Conservation (phyloP, 805 yeast genomes). For the Pichia cabralensis region DNA sequence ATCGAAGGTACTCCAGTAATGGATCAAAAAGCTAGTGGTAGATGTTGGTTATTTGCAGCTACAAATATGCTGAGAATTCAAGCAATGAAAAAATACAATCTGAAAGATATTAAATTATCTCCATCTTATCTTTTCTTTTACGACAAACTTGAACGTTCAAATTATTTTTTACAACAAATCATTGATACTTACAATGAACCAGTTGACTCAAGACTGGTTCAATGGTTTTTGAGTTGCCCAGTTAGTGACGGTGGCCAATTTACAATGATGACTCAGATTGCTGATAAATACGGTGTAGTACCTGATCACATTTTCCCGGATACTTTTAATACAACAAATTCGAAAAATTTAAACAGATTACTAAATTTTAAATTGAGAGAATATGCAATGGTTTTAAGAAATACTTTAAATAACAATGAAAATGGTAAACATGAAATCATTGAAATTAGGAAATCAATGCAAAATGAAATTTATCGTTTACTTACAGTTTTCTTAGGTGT, state of each 20-base stretch:
- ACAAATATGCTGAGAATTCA: constrained; percentile 61
- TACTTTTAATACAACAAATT: constrained; percentile 41
- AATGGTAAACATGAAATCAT: constrained; percentile 33
- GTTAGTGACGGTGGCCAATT: constrained; percentile 83
- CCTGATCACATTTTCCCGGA: constrained; percentile 72
- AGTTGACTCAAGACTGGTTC: constrained; percentile 62
- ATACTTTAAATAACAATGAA: too few relatives aligned
- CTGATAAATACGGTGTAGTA: constrained; percentile 72
- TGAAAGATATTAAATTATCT: constrained; percentile 63
- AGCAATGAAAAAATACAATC: constrained; percentile 50
- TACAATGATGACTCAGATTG: constrained; percentile 69
- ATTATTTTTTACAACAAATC: constrained; percentile 69
- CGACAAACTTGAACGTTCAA: constrained; percentile 79
- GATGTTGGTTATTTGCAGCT: constrained; percentile 88
- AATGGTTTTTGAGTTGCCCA: constrained; percentile 55
- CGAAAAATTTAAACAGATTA: constrained; percentile 45
- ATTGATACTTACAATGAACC: constrained; percentile 57
- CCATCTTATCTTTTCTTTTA: constrained; percentile 75
- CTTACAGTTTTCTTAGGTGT: constrained; percentile 63
- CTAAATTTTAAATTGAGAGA: constrained; percentile 67
- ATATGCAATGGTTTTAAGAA: constrained; percentile 62
- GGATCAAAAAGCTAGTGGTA: constrained; percentile 66
- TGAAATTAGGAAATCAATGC: constrained; percentile 29
- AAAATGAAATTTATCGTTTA: constrained; percentile 54
- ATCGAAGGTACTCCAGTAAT: constrained; percentile 56